Evolutionary conservation across 1,284 basidiomycete species (phyloP).

Genomic region (Microbotryomycetes sp.): DNA sequence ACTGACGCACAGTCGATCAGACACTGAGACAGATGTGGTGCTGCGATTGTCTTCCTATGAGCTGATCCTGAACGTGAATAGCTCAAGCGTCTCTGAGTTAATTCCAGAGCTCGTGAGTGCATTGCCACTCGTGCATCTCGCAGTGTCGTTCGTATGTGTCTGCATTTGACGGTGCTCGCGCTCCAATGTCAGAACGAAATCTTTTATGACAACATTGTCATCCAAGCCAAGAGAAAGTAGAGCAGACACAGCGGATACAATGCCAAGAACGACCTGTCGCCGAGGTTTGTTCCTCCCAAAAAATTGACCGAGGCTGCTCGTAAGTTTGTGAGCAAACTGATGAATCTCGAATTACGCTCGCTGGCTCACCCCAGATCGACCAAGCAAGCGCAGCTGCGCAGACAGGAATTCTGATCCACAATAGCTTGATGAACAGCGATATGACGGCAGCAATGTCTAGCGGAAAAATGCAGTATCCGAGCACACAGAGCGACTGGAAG

Average conservation of each 20-base stretch:
- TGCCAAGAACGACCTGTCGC: constrained; percentile 76
- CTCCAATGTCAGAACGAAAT: no score
- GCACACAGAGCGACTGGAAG: constrained; percentile 86
- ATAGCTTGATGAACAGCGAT: constrained; percentile 71
- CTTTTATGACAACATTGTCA: constrained; percentile 37
- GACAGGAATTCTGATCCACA: constrained; percentile 77
- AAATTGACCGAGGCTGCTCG: constrained; percentile 79
- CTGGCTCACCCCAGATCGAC: constrained; percentile 81
- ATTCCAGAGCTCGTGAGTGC: no score
- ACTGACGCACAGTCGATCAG: no score
- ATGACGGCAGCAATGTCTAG: constrained; percentile 80
- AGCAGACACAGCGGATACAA: constrained; percentile 75
- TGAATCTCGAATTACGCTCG: no score
- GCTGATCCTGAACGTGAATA: no score
- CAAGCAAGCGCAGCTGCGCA: constrained; percentile 80
- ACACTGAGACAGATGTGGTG: no score
- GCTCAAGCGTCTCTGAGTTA: no score
- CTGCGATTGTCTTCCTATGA: no score
- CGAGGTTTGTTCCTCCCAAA: constrained; percentile 83
- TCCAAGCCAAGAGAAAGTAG: constrained; percentile 45
- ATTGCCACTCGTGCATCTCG: no score
- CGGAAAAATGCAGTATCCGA: constrained; percentile 85
- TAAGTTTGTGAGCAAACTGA: background rate
- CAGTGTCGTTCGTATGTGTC: no score
- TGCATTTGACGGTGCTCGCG: no score